These are phyloP conservation scores for Solanum etuberosum DNA, from an alignment of 257 asterid genomes.

Conservation along the genomic window DNA sequence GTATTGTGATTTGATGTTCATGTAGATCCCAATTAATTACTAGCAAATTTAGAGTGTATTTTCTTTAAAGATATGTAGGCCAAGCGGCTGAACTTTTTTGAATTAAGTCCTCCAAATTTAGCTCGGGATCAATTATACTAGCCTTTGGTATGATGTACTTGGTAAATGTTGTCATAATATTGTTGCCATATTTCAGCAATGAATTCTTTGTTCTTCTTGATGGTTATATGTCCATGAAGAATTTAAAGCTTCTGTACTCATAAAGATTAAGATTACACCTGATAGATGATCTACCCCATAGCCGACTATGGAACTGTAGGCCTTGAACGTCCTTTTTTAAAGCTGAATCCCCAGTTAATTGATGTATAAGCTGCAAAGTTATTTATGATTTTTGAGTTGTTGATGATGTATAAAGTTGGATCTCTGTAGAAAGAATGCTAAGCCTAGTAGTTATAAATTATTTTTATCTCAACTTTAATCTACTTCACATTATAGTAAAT, in stretches of 20 bases:
- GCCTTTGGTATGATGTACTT: neutral
- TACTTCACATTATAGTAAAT: neutral
- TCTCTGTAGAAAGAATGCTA: neutral
- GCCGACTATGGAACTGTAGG: neutral
- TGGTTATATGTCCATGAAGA: too few species aligned
- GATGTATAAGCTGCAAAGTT: neutral
- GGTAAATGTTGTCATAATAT: neutral
- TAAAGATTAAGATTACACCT: neutral
- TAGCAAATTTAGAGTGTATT: neutral
- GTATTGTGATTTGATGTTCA: neutral
- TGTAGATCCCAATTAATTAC: neutral
- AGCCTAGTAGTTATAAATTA: neutral
- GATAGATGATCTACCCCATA: neutral
- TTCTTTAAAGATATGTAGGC: neutral
- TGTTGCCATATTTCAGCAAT: too few species aligned
- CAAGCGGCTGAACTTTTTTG: neutral
- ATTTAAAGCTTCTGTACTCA: too few species aligned
- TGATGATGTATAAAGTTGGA: neutral
- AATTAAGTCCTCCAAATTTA: neutral
- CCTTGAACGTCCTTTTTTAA: too few species aligned
- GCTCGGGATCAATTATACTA: neutral
- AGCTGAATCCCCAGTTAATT: too few species aligned
- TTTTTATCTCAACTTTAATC: neutral
- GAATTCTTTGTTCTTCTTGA: too few species aligned
- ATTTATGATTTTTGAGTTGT: neutral